Evolutionary conservation across 768 basidiomycete genomes (phyloP).

Genomic region (Suillus subalutaceus): DNA sequence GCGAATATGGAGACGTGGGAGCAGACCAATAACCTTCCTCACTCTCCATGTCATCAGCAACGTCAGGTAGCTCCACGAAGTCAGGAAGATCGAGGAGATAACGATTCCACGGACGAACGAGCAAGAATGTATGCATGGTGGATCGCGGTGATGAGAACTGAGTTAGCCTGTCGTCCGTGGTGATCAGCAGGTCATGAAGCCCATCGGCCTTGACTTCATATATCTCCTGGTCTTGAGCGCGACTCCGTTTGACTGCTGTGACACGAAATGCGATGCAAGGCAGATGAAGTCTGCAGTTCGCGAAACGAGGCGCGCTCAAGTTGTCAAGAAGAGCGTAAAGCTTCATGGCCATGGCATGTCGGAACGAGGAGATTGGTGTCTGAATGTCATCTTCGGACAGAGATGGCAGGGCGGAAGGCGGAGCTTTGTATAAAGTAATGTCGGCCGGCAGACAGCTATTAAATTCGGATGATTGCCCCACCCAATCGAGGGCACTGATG

Average conservation of each 20-base stretch:
- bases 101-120: not conserved
- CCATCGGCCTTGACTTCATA: not conserved
- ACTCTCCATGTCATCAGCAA: not conserved
- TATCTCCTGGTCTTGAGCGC: not conserved
- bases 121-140: not conserved
- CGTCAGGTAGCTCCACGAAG: not conserved
- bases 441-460: not conserved
- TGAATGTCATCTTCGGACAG: not conserved
- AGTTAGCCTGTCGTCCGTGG: not conserved
- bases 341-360: not conserved
- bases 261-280: slow-evolving; percentile 1
- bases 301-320: not conserved
- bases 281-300: not conserved
- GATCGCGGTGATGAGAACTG: not conserved
- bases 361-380: not conserved
- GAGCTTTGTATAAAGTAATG: not conserved
- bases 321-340: not conserved
- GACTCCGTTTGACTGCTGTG: not conserved
- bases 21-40: too few relatives aligned
- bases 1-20: too few relatives aligned
- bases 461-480: slow-evolving; percentile 1
- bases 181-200: not conserved
- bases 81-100: not conserved
- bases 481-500: not conserved
- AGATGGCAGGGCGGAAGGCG: not conserved